Conservation (phyloP, 73 alveolate genomes). For the Stentor coeruleus region DNA sequence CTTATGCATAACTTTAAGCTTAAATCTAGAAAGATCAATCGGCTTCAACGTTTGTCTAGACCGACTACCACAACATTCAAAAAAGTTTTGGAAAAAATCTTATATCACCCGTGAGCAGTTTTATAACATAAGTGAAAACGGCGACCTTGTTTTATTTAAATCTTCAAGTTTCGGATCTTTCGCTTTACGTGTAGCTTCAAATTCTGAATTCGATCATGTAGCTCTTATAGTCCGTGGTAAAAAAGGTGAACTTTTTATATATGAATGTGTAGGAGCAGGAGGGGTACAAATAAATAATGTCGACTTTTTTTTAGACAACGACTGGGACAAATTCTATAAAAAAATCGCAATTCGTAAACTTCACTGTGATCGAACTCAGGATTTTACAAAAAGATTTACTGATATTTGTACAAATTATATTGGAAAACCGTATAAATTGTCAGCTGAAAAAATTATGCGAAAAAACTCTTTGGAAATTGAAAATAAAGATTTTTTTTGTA, state of each 20-base stretch:
- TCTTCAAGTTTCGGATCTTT: not conserved
- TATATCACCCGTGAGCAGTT: no score
- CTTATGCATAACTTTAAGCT: no score
- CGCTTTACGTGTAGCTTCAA: not conserved
- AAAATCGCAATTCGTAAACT: not conserved
- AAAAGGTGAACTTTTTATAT: not conserved
- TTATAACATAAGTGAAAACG: no score
- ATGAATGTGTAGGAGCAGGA: not conserved
- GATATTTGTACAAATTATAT: not conserved
- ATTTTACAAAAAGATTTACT: not conserved
- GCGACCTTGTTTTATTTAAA: not conserved
- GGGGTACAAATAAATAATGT: not conserved
- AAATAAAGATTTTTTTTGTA: constrained; percentile 45
- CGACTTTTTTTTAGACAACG: not conserved
- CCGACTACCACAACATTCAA: no score
- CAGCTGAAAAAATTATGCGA: not conserved
- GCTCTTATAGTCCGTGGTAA: not conserved
- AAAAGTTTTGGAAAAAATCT: no score
- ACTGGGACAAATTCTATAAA: not conserved
- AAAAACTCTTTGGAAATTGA: not conserved
- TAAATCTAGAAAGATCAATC: no score
- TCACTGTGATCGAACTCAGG: not conserved
- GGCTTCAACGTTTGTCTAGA: no score
- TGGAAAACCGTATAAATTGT: not conserved
- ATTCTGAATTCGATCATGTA: not conserved